Evolutionary conservation across 192 early-diverging fungal species (phyloP).

Genomic region (Entomortierella chlamydospora): DNA sequence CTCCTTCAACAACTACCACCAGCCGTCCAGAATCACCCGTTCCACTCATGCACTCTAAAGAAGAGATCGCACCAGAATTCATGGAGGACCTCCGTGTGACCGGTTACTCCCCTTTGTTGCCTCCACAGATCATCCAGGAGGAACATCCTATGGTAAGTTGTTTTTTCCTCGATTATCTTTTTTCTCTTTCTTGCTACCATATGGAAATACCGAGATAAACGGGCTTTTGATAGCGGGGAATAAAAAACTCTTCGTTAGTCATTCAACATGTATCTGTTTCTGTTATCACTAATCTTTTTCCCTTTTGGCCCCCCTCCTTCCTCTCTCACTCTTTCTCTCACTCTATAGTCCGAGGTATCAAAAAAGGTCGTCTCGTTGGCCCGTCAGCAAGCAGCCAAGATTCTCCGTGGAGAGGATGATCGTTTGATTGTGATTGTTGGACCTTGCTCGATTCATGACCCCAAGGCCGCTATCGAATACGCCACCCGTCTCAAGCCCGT

Average conservation of each 20-base stretch:
- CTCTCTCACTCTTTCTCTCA: conserved; percentile 1
- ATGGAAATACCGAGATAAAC: too few relatives aligned
- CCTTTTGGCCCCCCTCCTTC: too few relatives aligned
- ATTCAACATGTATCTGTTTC: background rate
- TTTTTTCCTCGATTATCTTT: background rate
- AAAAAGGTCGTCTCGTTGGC: conserved; percentile 56
- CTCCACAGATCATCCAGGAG: conserved; percentile 90
- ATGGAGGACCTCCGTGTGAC: conserved; percentile 90
- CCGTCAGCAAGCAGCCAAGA: conserved; percentile 74
- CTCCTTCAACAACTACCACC: conserved; percentile 29
- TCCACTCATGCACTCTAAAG: conserved; percentile 51
- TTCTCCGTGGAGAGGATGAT: conserved; percentile 86
- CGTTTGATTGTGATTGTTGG: conserved; percentile 92
- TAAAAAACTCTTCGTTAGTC: background rate
- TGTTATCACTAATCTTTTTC: background rate
- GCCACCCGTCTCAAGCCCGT: conserved; percentile 58
- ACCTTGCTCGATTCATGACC: conserved; percentile 97
- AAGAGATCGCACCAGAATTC: conserved; percentile 56
- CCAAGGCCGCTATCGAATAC: conserved; percentile 88
- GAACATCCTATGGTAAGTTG: conserved; percentile 78
- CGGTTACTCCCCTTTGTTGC: conserved; percentile 91
- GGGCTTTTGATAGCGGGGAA: too few relatives aligned
- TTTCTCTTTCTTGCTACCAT: background rate
- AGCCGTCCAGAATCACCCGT: conserved; percentile 35
- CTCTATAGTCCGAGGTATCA: conserved; percentile 54